phyloP scores from a whole-genome alignment of 2,329 filamentous ascomycete species.

The Apiospora sp. region DNA sequence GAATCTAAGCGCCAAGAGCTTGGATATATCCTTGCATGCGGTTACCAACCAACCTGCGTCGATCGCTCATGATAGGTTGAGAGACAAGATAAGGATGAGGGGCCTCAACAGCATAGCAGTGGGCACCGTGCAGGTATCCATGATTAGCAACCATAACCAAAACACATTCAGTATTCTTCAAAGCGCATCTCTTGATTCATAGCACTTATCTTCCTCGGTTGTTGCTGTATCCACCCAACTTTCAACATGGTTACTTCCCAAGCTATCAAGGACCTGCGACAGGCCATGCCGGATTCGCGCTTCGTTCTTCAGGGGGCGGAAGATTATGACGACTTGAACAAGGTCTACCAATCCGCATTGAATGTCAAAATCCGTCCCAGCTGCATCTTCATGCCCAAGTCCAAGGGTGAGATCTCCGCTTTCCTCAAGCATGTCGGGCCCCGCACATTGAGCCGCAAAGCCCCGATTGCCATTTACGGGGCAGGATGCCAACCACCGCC shows the following conservation, averaged over 20 bases:
- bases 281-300: background rate
- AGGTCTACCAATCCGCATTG: background rate
- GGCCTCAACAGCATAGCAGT: background rate
- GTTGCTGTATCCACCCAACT: background rate
- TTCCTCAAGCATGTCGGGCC: slow-evolving; percentile 23
- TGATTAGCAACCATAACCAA: background rate
- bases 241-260: background rate
- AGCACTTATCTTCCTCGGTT: background rate
- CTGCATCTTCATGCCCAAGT: slow-evolving; percentile 25
- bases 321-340: background rate
- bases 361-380: background rate
- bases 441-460: slow-evolving; percentile 1
- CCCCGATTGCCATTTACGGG: slow-evolving; percentile 23
- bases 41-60: too few species aligned
- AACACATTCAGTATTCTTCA: too few species aligned
- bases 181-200: background rate
- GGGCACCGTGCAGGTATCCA: background rate
- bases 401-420: slow-evolving; percentile 11
- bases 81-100: too few species aligned
- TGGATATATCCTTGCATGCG: too few species aligned
- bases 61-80: too few species aligned
- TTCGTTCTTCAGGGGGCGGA: background rate
- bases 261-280: background rate
- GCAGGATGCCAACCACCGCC: slow-evolving; percentile 24
- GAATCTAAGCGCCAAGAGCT: too few species aligned